Base-by-base conservation (phyloP, 352 stramenopile genomes). In the Pythium monospermum region DNA sequence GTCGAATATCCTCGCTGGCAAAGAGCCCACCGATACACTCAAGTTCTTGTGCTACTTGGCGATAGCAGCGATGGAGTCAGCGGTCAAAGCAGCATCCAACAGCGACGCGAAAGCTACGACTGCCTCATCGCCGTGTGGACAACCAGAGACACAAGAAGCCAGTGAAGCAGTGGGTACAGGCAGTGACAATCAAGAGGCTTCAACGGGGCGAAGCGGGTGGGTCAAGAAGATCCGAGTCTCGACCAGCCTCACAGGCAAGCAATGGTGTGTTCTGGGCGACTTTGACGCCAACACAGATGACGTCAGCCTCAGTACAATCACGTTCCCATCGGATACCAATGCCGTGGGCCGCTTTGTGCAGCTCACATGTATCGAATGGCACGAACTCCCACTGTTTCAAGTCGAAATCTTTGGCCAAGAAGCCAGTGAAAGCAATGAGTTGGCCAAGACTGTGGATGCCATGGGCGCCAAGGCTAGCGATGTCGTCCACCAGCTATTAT, bases 1-100 rank as follows among this genome's bases (percentile, higher is more conserved):
- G 2, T 82, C 73, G 0, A 91, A 91, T 31, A 91, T 91, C 27
- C 46, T 91, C 15, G 76, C 83, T 13, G 83, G 80, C 4, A 91
- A 91, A 46, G 79, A 94, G 18, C 66, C 79, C 0, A 68, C 59
- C 26, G 78, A 91, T 39, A 94, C 83, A 6, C 66, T 94, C 13
- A 73, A 87, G 38, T 88, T 91, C 32, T 41, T 94, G n/a, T 68
- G 68, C 22, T 89, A 69, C 49, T 76, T 91, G 16, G 66, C 64
- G 0, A 50, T 89, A 6, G 70, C 71, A 36, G 73, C 80, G 1
- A 68, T 89, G 22, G 66, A 84, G 26, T 74, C 83, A 54, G 64
- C 53, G 18, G 63, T 85, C 23, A 55, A 68, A 11, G 32, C 78
- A 19, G 57, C 42, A 22, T 35, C 53, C 36, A 13, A 6, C 4